These are phyloP conservation scores for Lentinula detonsa DNA, from an alignment of 768 basidiomycete genomes.

Conservation along the genomic window DNA sequence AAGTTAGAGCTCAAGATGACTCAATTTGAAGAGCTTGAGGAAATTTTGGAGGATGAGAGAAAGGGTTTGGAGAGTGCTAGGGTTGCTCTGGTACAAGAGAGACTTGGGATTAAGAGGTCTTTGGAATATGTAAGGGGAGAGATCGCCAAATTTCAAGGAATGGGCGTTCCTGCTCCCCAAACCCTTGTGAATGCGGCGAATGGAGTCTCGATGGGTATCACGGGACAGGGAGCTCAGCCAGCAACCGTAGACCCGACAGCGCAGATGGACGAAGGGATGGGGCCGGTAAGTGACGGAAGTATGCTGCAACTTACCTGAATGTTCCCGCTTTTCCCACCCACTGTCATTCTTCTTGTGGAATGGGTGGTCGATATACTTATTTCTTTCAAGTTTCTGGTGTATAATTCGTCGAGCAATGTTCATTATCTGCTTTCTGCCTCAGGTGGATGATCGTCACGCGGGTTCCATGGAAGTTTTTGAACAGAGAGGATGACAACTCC, in stretches of 20 bases:
- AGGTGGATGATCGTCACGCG: not conserved
- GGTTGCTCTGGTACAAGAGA: conserved; percentile 74
- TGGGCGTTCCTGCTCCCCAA: conserved; percentile 7
- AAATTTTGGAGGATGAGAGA: conserved; percentile 86
- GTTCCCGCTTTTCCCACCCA: no score
- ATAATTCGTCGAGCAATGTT: not conserved
- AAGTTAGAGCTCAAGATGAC: conserved; percentile 95
- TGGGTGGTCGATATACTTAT: not conserved
- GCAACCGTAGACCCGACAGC: conserved; percentile 31
- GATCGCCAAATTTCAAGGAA: conserved; percentile 41
- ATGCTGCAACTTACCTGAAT: conserved; percentile 28
- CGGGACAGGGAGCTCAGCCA: conserved; percentile 36
- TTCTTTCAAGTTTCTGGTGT: not conserved
- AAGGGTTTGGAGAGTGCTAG: conserved; percentile 78
- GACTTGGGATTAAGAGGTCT: conserved; percentile 64
- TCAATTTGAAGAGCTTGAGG: conserved; percentile 93
- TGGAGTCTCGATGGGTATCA: conserved; percentile 27
- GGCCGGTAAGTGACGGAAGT: conserved; percentile 34
- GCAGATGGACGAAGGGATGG: conserved; percentile 32
- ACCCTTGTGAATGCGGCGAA: not conserved
- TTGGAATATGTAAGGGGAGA: conserved; percentile 63
- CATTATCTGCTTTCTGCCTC: not conserved
- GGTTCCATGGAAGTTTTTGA: no score
- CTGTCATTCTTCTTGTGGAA: not conserved
- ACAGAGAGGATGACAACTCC: no score